Evolutionary conservation across 495 filamentous ascomycete species (phyloP), one percentile per base, ranked within the genome.

Genomic region (Hypoxylon crocopeplum): DNA sequence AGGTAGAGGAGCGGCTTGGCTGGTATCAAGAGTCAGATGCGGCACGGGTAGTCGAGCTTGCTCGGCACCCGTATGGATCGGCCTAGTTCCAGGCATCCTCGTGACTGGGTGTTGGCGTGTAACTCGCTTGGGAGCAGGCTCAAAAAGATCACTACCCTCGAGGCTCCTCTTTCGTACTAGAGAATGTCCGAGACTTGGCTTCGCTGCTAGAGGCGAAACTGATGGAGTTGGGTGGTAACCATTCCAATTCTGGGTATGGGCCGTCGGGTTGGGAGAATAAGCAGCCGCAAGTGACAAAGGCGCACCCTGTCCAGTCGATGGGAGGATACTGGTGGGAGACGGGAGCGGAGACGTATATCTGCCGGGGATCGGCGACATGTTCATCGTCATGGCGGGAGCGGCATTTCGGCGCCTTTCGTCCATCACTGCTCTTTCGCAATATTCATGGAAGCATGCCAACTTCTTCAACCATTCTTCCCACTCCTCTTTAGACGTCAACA

Each of bases 401-500:
- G 58, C 44, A 17, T 67, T 68, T 49, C 71, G 71, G 25, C 71
- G 72, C 33, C 45, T 48, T 38, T 63, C 68, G 12, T 70, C 58
- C 24, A 45, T 45, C 17, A 78, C 80, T 3, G 87, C 88, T 33
- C 79, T 78, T 64, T 93, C 87, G 76, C 90, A 89, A 73, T 88
- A 98, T 19, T 86, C 83, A 52, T 82, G 86, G 67, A 97, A 96
- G 30, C 85, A 86, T 15, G 86, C 79, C 41, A 98, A 75, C 66
- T 88, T 90, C 46, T 80, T 75, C 64, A 97, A 86, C 95, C 95
- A 98, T 29, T 84, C 79, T 22, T 82, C 75, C 95, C 95, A 99
- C 69, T 96, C 82, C 66, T 92, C 82, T 47, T 79, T 79, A 0
- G 92, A 95, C 1, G 88, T 89, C 68, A 91, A 88, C 1, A 99